Evolutionary conservation across 2,329 filamentous ascomycete genomes (phyloP), one percentile per base, ranked within the genome.

Genomic region (Teratosphaeriaceae sp.): DNA sequence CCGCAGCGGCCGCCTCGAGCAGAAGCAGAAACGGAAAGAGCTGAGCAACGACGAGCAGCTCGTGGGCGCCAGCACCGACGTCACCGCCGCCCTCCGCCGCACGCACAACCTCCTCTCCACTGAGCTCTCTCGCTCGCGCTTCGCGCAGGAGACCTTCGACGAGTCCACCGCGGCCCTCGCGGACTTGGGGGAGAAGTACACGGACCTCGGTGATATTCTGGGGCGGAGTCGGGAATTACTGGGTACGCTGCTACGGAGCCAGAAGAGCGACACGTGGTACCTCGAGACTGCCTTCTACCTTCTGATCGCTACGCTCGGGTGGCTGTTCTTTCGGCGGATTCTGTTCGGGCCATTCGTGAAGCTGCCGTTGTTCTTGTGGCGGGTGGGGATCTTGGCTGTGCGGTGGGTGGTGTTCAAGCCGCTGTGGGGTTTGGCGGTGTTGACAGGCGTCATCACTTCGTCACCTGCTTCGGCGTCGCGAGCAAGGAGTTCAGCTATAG

Each of bases 231-330:
- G 79, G 51, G 82, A 81, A 43, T 71, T 98, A 15, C 77, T 96
- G 6, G 79, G 80, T 5, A 87, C 86, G 15, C 71, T 98, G 35
- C 69, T 97, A 36, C 79, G 80, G 48, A 92, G 86, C 50, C 88
- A 94, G 61, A 98, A 98, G 73, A 92, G 84, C 52, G 92, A 98
- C 62, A 96, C 89, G 2, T 98, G 92, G 92, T 98, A 98, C 62
- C 76, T 98, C 24, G 85, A 92, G 66, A 94, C 86, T 27, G 80
- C 89, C 2, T 81, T 97, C 52, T 94, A 89, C 61, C 74, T 96
- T 54, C 75, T 97, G 13, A 59, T 84, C 18, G 77, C 69, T 5
- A 96, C 88, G 1, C 80, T 89, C 31, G 73, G 71, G 22, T 98
- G 92, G 92, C 74, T 98, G 6, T 61, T 95, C 5, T 96, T 94